Base-by-base conservation (phyloP, 2,329 filamentous ascomycete species). In the Helotiales sp. region DNA sequence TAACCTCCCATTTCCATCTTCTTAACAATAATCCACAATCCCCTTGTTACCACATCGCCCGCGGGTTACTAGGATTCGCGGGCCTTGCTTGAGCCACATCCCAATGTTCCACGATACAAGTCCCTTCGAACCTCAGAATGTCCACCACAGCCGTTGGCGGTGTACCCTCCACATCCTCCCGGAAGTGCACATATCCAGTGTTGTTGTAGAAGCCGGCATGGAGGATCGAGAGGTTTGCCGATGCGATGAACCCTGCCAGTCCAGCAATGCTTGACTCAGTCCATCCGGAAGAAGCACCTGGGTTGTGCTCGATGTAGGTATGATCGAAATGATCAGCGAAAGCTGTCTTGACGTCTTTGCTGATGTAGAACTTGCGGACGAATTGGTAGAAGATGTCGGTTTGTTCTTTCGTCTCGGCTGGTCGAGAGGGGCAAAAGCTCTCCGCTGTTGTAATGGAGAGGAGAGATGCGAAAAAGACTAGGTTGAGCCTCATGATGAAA, bases 71-170 rank as follows among this genome's bases (percentile, higher is more conserved):
- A 0, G 71, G 57, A 50, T 74, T 68, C 32, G 50, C 65, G 6
- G 70, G 71, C 37, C 55, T 52, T 15, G 61, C n/a, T 50, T 71
- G 62, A 28, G 62, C 45, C 13, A 74, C 65, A 68, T 74, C 71
- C 71, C 72, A 73, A 64, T 73, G 72, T 62, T 73, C 72, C 40
- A 66, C 61, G 45, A 74, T 67, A 47, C 71, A 74, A 6, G 60
- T 69, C 17, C 72, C 71, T 2, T 73, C 61, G 28, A 73, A 67
- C 15, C 67, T 26, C 45, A 68, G 70, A 13, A 73, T 63, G 52
- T 74, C 71, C 13, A 68, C 66, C 26, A 73, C 26, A 24, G 70
- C 71, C 34, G 61, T 45, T 2, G 65, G 62, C 13, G 60, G 60
- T 11, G 32, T 2, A 6, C 61, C 63, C 5, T 22, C 32, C 11